Evolutionary conservation across 1,139 yeast genomes (phyloP), one percentile per base, ranked within the genome.

Genomic region (Blastobotrys serpentis): DNA sequence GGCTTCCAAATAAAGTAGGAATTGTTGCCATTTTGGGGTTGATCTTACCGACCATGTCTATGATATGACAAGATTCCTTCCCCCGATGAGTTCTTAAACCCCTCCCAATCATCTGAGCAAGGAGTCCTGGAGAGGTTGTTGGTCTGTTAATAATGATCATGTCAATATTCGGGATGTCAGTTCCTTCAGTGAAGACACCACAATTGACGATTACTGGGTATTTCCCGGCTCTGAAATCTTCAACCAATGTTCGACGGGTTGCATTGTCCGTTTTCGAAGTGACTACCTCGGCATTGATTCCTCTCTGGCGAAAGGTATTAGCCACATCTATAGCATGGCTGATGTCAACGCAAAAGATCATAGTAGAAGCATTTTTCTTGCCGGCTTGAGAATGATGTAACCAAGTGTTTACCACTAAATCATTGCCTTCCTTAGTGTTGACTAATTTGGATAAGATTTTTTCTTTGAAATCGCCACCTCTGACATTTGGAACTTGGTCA

Each of bases 121-220:
- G 66, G 43, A 89, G 68, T 0, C 86, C 79, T 29, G 81, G 69
- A 1, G 97, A 88, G 52, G 75, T 75, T 0, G 97, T 86, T 1
- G 97, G 97, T 37, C 97, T 70, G 3, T 88, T 86, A 29, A 90
- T 68, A 43, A 90, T 71, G 6, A 90, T 70, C 22, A 89, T 83
- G 62, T 90, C 98, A 50, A 90, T 85, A 55, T 84, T 83, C 1
- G 98, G 98, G 18, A 90, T 83, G 67, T 90, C 98, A 0, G 98
- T 88, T 0, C 98, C 98, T 65, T 92, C 98, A 0, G 96, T 90
- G 58, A 90, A 84, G 2, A 90, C 88, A 19, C 85, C 88, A 61
- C 96, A 95, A 61, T 92, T 92, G 66, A 94, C 78, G 23, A 90
- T 67, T 0, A 92, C 95, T 2, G 84, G 80, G 22, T 86, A 73